Conservation (phyloP, 495 filamentous ascomycete species). For the Penicillium manginii region DNA sequence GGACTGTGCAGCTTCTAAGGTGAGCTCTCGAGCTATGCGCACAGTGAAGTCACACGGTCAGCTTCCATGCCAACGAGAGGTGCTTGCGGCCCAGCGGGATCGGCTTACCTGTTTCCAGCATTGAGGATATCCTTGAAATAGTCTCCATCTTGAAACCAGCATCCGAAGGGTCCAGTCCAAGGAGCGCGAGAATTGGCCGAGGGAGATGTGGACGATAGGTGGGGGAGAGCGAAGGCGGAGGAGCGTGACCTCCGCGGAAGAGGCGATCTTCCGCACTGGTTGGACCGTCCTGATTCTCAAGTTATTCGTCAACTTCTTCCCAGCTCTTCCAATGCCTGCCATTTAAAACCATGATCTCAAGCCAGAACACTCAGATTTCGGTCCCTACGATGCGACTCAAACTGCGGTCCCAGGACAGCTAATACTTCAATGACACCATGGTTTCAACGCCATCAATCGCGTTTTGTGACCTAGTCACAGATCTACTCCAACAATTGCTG, state of each 20-base stretch:
- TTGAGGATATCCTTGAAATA: slow-evolving; percentile 87
- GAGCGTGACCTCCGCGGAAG: slow-evolving; percentile 32
- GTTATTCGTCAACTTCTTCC: background rate
- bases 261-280: slow-evolving; percentile 11
- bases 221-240: slow-evolving; percentile 29
- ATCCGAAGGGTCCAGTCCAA: slow-evolving; percentile 27
- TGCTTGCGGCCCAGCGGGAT: background rate
- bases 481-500: slow-evolving; percentile 68
- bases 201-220: slow-evolving; percentile 22
- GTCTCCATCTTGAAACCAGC: slow-evolving; percentile 73
- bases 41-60: slow-evolving; percentile 29
- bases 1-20: slow-evolving; percentile 90
- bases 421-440: slow-evolving; percentile 23
- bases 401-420: background rate
- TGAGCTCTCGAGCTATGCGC: slow-evolving; percentile 84
- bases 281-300: slow-evolving; percentile 10
- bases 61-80: slow-evolving; percentile 15
- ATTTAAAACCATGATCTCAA: background rate
- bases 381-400: background rate
- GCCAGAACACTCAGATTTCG: background rate
- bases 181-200: slow-evolving; percentile 19
- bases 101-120: slow-evolving; percentile 84
- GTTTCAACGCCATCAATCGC: slow-evolving; percentile 27
- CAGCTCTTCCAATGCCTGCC: background rate
- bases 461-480: slow-evolving; percentile 39